Evolutionary conservation across 2,329 filamentous ascomycete genomes (phyloP), one percentile per base, ranked within the genome.

Genomic region (Pseudogymnoascus sp.): DNA sequence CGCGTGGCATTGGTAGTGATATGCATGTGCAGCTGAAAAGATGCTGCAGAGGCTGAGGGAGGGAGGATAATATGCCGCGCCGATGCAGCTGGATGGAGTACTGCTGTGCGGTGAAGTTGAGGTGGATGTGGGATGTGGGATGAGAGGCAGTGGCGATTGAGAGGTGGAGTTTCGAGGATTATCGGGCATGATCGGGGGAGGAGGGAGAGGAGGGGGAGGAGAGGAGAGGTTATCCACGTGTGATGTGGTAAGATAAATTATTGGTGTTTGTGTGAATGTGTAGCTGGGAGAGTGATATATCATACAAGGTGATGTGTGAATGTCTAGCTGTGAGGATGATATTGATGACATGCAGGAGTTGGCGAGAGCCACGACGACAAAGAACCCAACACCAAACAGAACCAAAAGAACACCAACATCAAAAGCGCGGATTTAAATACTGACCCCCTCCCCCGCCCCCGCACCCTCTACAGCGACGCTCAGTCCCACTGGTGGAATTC

Each of bases 21-120:
- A 33, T 55, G 49, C 49, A 55, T 55, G 49, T 55, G 29, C 49
- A 55, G 49, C 49, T 55, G 49, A 33, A 45, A 55, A 19, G 45
- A 52, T 33, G 45, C n/a, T 55, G n/a, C n/a, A 49, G 14, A 33
- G n/a, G 23, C 16, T 2, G 41, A 5, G 7, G 21, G 37, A 39
- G 4, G 19, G 4, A 16, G 45, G 45, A 11, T 52, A 16, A 3
- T 31, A 19, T 52, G 26, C 45, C 14, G 43, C 23, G n/a, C 29
- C 7, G 26, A 52, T 52, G 23, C 14, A 29, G 6, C 4, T 21
- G 16, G 6, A 29, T 29, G 26, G 26, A 29, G 12, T 35, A 35
- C 33, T 35, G 10, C 33, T 35, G 1, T 35, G 12, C 12, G 5
- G 35, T 37, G 14, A 12, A 6, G 12, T 39, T 39, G 2, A 39